Base-by-base conservation (phyloP, 2,329 filamentous ascomycete species). In the Cladosporium cucumerinum region DNA sequence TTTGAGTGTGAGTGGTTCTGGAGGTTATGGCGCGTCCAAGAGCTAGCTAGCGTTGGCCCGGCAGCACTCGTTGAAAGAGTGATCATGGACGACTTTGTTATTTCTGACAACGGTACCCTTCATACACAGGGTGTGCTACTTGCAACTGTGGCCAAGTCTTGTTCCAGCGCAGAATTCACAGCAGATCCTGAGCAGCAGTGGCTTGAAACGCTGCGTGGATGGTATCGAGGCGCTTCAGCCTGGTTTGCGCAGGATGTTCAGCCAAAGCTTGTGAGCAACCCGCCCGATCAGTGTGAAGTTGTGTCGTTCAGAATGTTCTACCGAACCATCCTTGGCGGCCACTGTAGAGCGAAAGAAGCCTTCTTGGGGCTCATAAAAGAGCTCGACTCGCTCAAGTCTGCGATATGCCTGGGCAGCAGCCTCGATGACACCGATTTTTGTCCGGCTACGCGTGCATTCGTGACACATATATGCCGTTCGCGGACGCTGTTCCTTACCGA, bases 331-430 rank as follows among this genome's bases (percentile, higher is more conserved):
- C 46, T 49, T 21, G 46, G 46, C 2, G 46, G 46, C 1, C 46
- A 49, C 25, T 26, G 12, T 11, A 23, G 46, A 49, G 21, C 11
- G 5, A 49, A 18, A 14, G 25, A 5, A 6, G 46, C 25, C 23
- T 26, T 23, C 8, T 7, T 23, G 21, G 46, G 14, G 6, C 23
- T 49, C 5, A 7, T 21, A 49, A 14, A 1, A 2, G 46, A 49
- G 23, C 23, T 49, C 11, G 23, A 49, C 2, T 23, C 46, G 21
- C 26, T 49, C 46, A 21, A 23, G 1, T 5, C 23, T 16, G 6
- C 14, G 5, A 4, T 49, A 16, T 5, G 2, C 4, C 25, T 21
- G 1, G 21, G 1, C 0, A 5, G 16, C 0, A 25, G 2, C 1
- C 2, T 4, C 12, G 23, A 16, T 1, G 18, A 11, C 4, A 8